phyloP scores from a whole-genome alignment of 1,139 yeast genomes.

The Scheffersomyces titani region DNA sequence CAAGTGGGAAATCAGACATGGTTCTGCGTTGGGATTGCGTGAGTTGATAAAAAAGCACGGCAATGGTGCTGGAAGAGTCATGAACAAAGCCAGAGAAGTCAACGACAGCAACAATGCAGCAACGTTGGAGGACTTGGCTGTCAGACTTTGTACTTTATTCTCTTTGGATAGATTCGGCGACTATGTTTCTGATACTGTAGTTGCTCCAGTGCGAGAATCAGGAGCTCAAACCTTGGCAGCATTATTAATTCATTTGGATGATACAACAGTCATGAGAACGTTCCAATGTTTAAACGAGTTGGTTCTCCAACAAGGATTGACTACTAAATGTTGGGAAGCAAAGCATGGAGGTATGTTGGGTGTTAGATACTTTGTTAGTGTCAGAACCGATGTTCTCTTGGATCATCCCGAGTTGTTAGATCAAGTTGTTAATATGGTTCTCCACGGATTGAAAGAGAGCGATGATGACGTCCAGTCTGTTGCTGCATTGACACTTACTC shows the following conservation, averaged over 20 bases:
- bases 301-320: conserved; percentile 62
- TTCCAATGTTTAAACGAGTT: conserved; percentile 68
- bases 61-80: conserved; percentile 78
- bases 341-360: conserved; percentile 98
- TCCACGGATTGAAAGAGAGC: conserved; percentile 79
- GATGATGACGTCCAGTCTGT: conserved; percentile 98
- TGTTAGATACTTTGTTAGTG: conserved; percentile 86
- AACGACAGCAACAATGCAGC: conserved; percentile 66
- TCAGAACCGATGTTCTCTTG: conserved; percentile 75
- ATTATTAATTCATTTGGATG: conserved; percentile 65
- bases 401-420: conserved; percentile 61
- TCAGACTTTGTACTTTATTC: conserved; percentile 81
- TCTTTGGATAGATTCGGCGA: conserved; percentile 97
- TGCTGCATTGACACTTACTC: conserved; percentile 90
- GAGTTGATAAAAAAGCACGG: conserved; percentile 88
- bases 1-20: conserved; percentile 95
- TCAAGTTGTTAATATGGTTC: conserved; percentile 78
- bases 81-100: conserved; percentile 58
- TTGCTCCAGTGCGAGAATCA: conserved; percentile 97
- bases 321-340: conserved; percentile 83
- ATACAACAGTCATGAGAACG: conserved; percentile 55
- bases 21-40: conserved; percentile 90
- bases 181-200: conserved; percentile 95
- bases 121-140: conserved; percentile 86
- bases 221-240: conserved; percentile 96